These are phyloP conservation scores for Theileria parva DNA, from an alignment of 169 alveolate genomes.

Conservation along the genomic window DNA sequence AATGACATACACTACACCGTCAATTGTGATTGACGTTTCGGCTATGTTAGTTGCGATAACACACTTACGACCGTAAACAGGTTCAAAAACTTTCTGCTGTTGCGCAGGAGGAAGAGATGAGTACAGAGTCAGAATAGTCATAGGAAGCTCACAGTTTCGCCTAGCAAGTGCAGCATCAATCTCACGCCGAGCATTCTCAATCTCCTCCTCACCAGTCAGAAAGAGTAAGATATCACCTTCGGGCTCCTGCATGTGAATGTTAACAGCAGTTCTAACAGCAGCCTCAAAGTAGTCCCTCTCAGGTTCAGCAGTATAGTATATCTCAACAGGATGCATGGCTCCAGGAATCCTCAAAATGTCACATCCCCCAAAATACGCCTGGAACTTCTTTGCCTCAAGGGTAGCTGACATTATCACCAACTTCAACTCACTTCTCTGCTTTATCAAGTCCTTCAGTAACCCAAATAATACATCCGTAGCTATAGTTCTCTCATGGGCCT, in stretches of 20 bases:
- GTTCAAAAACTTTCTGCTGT: constrained; percentile 95
- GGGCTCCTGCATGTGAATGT: constrained; percentile 91
- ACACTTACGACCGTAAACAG: constrained; percentile 94
- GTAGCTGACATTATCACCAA: constrained; percentile 97
- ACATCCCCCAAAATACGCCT: constrained; percentile 91
- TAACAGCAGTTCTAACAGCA: constrained; percentile 87
- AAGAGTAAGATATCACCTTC: constrained; percentile 92
- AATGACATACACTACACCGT: constrained; percentile 99
- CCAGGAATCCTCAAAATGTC: constrained; percentile 97
- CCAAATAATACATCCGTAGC: constrained; percentile 98
- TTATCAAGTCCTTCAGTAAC: constrained; percentile 89
- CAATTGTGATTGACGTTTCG: constrained; percentile 99
- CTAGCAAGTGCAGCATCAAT: constrained; percentile 55
- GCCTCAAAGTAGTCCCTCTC: constrained; percentile 94
- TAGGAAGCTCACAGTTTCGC: constrained; percentile 40
- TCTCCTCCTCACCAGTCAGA: constrained; percentile 94
- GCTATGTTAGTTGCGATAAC: constrained; percentile 99
- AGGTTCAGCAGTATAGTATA: constrained; percentile 91
- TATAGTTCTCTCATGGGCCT: constrained; percentile 98
- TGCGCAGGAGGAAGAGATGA: constrained; percentile 94
- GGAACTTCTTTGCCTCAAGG: constrained; percentile 94
- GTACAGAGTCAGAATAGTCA: constrained; percentile 90
- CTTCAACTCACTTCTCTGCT: constrained; percentile 86
- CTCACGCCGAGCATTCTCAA: constrained; percentile 73
- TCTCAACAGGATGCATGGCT: constrained; percentile 96